A percentile compares a stretch with the other conserved stretches of the same genome.
Evolutionary conservation across 768 basidiomycete species (phyloP).

Genomic region (Fomitopsis pulvina): DNA sequence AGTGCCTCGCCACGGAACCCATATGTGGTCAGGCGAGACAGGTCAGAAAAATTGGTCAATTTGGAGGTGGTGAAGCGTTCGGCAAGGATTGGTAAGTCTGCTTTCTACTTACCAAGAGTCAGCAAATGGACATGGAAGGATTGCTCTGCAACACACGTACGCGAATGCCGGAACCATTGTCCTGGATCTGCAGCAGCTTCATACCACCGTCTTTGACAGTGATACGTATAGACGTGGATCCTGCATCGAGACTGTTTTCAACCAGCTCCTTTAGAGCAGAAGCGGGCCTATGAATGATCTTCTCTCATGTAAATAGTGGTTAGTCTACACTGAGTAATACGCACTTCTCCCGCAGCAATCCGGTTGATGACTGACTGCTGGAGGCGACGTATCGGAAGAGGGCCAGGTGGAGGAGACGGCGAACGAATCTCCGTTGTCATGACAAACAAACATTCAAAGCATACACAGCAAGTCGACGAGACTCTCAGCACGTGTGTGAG

Average conservation of each 20-base stretch:
- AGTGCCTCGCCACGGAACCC: conserved; percentile 97
- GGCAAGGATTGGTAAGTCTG: conserved; percentile 84
- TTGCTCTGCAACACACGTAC: conserved; percentile 36
- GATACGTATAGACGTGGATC: conserved; percentile 78
- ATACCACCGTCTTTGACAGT: conserved; percentile 93
- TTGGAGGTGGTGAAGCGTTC: conserved; percentile 97
- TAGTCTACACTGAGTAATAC: conserved; percentile 4
- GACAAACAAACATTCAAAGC: not conserved
- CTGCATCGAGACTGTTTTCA: conserved; percentile 94
- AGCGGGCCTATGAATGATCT: conserved; percentile 83
- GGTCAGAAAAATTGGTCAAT: conserved; percentile 76
- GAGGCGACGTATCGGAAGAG: conserved; percentile 66
- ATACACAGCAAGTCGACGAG: too few relatives aligned
- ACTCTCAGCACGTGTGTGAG: too few relatives aligned
- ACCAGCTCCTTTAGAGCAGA: conserved; percentile 95
- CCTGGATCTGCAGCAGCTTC: conserved; percentile 92
- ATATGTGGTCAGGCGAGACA: conserved; percentile 81
- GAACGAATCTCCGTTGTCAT: conserved; percentile 4
- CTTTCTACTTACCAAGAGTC: conserved; percentile 45
- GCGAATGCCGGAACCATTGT: conserved; percentile 93
- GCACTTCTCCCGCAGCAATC: conserved; percentile 66
- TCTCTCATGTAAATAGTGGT: not conserved
- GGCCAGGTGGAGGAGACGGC: conserved; percentile 29
- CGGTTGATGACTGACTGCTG: conserved; percentile 83
- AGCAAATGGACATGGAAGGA: not conserved